Conservation (phyloP, 345 rosid species). For the Capsella bursapastoris region DNA sequence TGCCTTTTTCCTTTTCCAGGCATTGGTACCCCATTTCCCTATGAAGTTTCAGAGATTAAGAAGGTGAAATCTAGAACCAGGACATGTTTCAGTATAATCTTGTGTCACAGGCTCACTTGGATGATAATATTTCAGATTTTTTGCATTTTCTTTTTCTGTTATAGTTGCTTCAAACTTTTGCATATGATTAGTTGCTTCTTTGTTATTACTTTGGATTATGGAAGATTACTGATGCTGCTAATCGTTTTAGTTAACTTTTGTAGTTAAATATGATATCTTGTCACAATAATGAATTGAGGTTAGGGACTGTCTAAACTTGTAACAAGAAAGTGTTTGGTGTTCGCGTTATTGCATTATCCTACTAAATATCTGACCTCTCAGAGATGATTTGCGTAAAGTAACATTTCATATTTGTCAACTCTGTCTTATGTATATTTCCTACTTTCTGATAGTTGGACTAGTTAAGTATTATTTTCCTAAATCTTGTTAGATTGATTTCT, state of each 20-base stretch:
- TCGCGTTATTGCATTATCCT: background rate
- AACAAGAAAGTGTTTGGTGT: slow-evolving; percentile 14
- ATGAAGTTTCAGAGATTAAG: slow-evolving; percentile 66
- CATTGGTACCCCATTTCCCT: slow-evolving; percentile 67
- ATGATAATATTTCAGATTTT: background rate
- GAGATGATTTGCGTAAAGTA: slow-evolving; percentile 7
- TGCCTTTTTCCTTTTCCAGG: slow-evolving; percentile 54
- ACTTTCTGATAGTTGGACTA: slow-evolving; percentile 12
- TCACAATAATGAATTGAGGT: slow-evolving; percentile 16
- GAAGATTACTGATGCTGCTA: slow-evolving; percentile 24
- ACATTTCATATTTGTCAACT: background rate
- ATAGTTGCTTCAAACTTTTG: slow-evolving; percentile 22
- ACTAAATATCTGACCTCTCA: background rate
- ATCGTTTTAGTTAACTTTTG: background rate
- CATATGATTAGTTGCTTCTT: slow-evolving; percentile 22
- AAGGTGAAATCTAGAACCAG: slow-evolving; percentile 49
- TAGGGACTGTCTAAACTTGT: slow-evolving; percentile 11
- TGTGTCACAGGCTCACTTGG: slow-evolving; percentile 6
- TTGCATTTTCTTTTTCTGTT: background rate
- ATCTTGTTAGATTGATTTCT: background rate
- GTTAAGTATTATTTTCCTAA: slow-evolving; percentile 9
- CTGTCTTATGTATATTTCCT: slow-evolving; percentile 4
- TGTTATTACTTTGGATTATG: background rate
- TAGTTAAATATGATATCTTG: background rate
- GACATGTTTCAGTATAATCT: background rate